A percentile compares a stretch with the other conserved stretches of the same genome.
These are phyloP conservation scores for Tricholoma saponaceum DNA, from an alignment of 768 basidiomycete species.

Conservation along the genomic window DNA sequence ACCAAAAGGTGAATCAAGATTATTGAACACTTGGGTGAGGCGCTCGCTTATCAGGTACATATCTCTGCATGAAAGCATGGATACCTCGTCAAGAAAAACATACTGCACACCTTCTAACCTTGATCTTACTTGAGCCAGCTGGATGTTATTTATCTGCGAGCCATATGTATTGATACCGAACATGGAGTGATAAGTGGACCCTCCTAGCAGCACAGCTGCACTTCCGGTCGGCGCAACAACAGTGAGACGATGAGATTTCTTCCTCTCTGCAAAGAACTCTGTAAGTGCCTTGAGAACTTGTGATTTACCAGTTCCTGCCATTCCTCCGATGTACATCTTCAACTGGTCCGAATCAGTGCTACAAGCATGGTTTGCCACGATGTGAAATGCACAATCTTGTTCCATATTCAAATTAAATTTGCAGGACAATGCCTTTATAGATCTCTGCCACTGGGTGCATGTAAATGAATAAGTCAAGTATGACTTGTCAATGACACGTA, in stretches of 20 bases:
- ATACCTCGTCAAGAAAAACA: constrained; percentile 40
- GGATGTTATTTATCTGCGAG: neutral
- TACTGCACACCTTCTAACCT: constrained; percentile 28
- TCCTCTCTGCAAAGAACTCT: constrained; percentile 13
- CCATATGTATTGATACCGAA: constrained; percentile 19
- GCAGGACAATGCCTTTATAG: neutral
- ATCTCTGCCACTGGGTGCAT: neutral
- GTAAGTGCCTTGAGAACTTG: constrained; percentile 20
- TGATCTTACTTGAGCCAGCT: constrained; percentile 7
- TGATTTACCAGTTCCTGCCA: constrained; percentile 26
- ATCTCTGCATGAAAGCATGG: constrained; percentile 31
- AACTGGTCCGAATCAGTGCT: constrained; percentile 8
- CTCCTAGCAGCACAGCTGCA: constrained; percentile 24
- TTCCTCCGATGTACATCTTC: constrained; percentile 27
- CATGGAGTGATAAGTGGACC: constrained; percentile 31
- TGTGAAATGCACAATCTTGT: constrained; percentile 25
- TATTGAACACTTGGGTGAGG: constrained; percentile 14
- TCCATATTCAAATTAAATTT: constrained; percentile 1
- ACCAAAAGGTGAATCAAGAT: constrained; percentile 22
- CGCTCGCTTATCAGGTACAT: constrained; percentile 22
- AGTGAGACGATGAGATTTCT: constrained; percentile 17
- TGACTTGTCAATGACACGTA: constrained; percentile 2
- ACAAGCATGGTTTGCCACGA: constrained; percentile 22
- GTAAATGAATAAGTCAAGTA: neutral
- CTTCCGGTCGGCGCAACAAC: constrained; percentile 22